Evolutionary conservation across 163 green algal species (phyloP).

Genomic region (Scenedesmus sp.): DNA sequence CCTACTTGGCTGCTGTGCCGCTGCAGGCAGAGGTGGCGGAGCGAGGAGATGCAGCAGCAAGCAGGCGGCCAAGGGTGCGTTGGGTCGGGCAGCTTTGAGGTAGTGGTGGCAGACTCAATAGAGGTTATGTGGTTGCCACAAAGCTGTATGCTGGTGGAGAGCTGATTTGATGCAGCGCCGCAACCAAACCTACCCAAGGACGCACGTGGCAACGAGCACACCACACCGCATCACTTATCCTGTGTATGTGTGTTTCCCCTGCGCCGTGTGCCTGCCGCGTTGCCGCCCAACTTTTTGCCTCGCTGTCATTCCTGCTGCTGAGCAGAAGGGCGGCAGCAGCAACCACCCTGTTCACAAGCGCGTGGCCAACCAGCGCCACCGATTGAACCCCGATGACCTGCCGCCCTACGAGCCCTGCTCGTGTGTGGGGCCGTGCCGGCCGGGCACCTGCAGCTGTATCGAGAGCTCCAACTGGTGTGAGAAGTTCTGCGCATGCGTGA

Average conservation of each 20-base stretch:
- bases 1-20: not conserved
- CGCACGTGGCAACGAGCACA: too few species aligned
- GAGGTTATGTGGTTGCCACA: not conserved
- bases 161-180: too few species aligned
- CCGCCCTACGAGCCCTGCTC: constrained; percentile 74
- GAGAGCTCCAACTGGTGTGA: constrained; percentile 86
- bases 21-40: constrained; percentile 5
- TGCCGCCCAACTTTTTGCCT: too few species aligned
- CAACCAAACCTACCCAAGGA: too few species aligned
- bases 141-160: too few species aligned
- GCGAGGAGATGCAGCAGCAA: not conserved
- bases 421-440: constrained; percentile 73
- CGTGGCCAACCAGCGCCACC: constrained; percentile 6
- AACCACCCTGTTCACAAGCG: not conserved
- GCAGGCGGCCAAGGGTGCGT: constrained; percentile 2
- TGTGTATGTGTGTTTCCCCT: too few species aligned
- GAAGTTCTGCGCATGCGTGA: constrained; percentile 87
- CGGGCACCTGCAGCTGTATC: constrained; percentile 78
- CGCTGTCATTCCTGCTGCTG: not conserved
- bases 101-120: not conserved
- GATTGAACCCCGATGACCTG: not conserved
- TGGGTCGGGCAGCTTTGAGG: too few species aligned
- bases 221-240: too few species aligned
- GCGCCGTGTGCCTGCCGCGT: not conserved
- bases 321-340: constrained; percentile 13